Conservation (phyloP, 2,329 filamentous ascomycete species). For the Neofusicoccum sp. region DNA sequence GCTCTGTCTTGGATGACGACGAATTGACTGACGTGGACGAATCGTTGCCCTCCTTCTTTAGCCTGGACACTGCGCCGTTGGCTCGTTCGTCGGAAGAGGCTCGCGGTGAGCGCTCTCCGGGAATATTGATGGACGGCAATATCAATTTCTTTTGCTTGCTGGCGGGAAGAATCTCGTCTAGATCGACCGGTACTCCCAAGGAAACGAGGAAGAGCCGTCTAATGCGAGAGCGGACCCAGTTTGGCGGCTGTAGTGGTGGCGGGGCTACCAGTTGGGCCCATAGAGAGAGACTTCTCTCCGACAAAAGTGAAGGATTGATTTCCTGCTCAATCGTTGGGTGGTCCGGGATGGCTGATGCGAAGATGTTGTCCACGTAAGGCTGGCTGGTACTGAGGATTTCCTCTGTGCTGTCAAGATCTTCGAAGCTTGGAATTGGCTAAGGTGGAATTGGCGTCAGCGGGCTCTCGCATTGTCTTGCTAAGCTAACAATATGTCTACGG, state of each 20-base stretch:
- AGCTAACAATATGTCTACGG: conserved; percentile 28
- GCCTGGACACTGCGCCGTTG: conserved; percentile 38
- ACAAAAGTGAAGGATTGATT: conserved; percentile 61
- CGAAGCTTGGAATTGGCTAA: conserved; percentile 70
- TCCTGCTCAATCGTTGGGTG: conserved; percentile 36
- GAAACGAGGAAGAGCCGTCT: conserved; percentile 94
- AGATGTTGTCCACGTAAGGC: conserved; percentile 65
- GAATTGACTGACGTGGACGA: conserved; percentile 43
- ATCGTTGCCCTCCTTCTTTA: conserved; percentile 42
- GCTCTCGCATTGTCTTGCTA: conserved; percentile 20
- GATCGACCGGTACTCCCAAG: conserved; percentile 90
- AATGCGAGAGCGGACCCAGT: conserved; percentile 97
- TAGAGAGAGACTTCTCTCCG: conserved; percentile 82
- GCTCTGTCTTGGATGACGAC: conserved; percentile 41
- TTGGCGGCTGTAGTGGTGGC: conserved; percentile 89
- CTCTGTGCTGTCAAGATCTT: conserved; percentile 57
- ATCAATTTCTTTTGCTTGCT: conserved; percentile 98
- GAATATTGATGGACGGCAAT: conserved; percentile 71
- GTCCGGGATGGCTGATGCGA: conserved; percentile 49
- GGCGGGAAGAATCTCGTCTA: conserved; percentile 95
- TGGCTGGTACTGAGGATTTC: conserved; percentile 64
- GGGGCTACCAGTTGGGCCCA: conserved; percentile 97
- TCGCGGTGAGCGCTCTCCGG: conserved; percentile 40
- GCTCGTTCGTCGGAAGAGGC: conserved; percentile 41
- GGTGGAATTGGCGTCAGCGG: conserved; percentile 32